phyloP scores from a whole-genome alignment of 2,329 filamentous ascomycete species.

The Xenosphaeropsis pyriputrescens region DNA sequence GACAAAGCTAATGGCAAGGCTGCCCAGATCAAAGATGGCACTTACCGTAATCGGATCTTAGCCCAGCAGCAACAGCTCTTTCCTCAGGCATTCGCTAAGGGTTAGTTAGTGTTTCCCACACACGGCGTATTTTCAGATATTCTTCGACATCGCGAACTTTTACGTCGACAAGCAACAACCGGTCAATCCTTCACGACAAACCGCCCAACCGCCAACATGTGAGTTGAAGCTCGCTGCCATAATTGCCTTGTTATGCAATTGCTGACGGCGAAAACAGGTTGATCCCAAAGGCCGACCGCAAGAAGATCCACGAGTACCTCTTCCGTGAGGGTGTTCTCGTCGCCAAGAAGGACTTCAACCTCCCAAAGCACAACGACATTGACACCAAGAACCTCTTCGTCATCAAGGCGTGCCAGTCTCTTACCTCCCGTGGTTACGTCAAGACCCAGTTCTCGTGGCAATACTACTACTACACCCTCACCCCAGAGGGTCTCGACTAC shows the following conservation, averaged over 20 bases:
- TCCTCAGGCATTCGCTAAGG: too few relatives aligned
- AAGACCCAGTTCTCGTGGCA: constrained; percentile 99
- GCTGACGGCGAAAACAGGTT: constrained; percentile 45
- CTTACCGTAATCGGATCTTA: too few relatives aligned
- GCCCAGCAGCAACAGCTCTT: too few relatives aligned
- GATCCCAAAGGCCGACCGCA: constrained; percentile 99
- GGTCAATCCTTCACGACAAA: constrained; percentile 3
- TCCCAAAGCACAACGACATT: constrained; percentile 93
- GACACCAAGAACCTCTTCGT: constrained; percentile 99
- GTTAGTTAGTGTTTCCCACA: too few relatives aligned
- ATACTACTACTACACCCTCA: constrained; percentile 99
- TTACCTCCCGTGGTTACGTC: constrained; percentile 94
- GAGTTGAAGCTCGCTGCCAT: constrained; percentile 2
- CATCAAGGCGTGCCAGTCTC: constrained; percentile 97
- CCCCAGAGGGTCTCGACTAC: constrained; percentile 98
- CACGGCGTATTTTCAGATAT: too few relatives aligned
- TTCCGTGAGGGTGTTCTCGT: constrained; percentile 89
- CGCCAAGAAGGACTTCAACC: constrained; percentile 98
- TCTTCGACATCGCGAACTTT: constrained; percentile 2
- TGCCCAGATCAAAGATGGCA: too few relatives aligned
- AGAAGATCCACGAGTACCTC: constrained; percentile 99
- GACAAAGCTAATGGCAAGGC: too few relatives aligned
- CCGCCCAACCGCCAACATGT: constrained; percentile 32
- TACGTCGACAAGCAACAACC: too few relatives aligned
- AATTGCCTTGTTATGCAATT: too few relatives aligned